These are phyloP conservation scores for Pyrenophora tritici-repentis DNA, from an alignment of 2,329 filamentous ascomycete species.

Conservation along the genomic window DNA sequence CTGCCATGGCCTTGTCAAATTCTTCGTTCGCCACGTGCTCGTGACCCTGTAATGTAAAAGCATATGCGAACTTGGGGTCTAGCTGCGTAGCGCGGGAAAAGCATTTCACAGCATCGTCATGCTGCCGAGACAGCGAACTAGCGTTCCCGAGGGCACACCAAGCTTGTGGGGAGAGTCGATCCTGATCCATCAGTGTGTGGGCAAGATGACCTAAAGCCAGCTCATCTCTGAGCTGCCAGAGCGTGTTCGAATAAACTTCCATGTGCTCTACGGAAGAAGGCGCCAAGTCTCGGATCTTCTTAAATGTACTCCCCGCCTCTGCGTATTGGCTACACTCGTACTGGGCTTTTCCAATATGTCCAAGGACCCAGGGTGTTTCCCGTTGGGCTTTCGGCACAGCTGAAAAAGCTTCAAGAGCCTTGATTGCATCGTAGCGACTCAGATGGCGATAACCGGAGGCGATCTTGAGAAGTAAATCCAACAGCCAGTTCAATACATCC, in stretches of 20 bases:
- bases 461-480: conserved; percentile 82
- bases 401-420: conserved; percentile 75
- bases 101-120: conserved; percentile 91
- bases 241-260: conserved; percentile 97
- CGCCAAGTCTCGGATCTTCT: conserved; percentile 75
- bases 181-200: conserved; percentile 84
- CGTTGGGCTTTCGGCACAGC: conserved; percentile 74
- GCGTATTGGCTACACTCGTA: conserved; percentile 88
- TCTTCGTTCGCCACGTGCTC: conserved; percentile 96
- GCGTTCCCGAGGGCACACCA: conserved; percentile 97
- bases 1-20: conserved; percentile 88
- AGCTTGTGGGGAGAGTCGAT: conserved; percentile 88
- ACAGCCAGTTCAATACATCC: conserved; percentile 74
- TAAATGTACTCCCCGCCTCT: conserved; percentile 86
- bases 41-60: conserved; percentile 93
- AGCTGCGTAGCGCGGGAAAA: conserved; percentile 94
- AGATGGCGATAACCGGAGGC: conserved; percentile 79
- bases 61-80: conserved; percentile 89
- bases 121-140: conserved; percentile 88
- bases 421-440: conserved; percentile 76
- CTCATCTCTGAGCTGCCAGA: conserved; percentile 97
- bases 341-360: conserved; percentile 86
- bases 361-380: conserved; percentile 91
- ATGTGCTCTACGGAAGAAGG: conserved; percentile 89
- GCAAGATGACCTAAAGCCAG: conserved; percentile 90